phyloP scores from a whole-genome alignment of 2,329 filamentous ascomycete genomes.

The Metarhizium robertsii region DNA sequence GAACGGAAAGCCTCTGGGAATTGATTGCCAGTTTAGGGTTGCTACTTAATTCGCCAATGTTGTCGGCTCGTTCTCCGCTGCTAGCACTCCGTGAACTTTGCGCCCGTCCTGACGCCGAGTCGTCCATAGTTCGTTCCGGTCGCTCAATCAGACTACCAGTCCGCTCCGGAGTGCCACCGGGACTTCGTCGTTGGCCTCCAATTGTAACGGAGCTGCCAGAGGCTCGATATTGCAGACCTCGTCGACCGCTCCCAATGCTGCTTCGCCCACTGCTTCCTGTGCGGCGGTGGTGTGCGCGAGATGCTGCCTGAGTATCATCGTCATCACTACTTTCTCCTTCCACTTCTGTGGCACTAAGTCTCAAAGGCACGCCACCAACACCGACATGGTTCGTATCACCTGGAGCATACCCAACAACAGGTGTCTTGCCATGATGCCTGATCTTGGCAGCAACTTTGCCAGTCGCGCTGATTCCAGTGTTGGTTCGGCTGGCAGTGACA shows the following conservation, averaged over 20 bases:
- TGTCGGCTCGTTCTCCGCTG: slow-evolving; percentile 52
- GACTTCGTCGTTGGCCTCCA: slow-evolving; percentile 34
- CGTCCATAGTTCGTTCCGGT: slow-evolving; percentile 24
- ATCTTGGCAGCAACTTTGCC: slow-evolving; percentile 76
- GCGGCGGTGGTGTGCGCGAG: slow-evolving; percentile 54
- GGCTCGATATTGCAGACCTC: slow-evolving; percentile 38
- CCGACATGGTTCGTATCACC: slow-evolving; percentile 61
- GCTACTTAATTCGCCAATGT: slow-evolving; percentile 43
- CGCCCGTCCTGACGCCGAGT: slow-evolving; percentile 36
- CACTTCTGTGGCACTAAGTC: slow-evolving; percentile 90
- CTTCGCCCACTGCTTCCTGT: slow-evolving; percentile 69
- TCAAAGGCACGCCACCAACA: slow-evolving; percentile 74
- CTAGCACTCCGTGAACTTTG: slow-evolving; percentile 45
- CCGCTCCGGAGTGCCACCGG: slow-evolving; percentile 47
- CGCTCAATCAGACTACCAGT: slow-evolving; percentile 40
- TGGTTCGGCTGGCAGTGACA: slow-evolving; percentile 38
- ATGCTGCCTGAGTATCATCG: slow-evolving; percentile 43
- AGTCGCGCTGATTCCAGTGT: slow-evolving; percentile 51
- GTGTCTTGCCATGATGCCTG: slow-evolving; percentile 74
- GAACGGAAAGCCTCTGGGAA: slow-evolving; percentile 45
- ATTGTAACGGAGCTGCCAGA: slow-evolving; percentile 36
- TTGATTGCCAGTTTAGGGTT: slow-evolving; percentile 47
- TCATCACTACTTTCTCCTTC: slow-evolving; percentile 80
- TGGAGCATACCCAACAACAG: slow-evolving; percentile 68
- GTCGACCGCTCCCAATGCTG: slow-evolving; percentile 48